Evolutionary conservation across 768 basidiomycete species (phyloP).

Genomic region (Kwoniella mangroviensis): DNA sequence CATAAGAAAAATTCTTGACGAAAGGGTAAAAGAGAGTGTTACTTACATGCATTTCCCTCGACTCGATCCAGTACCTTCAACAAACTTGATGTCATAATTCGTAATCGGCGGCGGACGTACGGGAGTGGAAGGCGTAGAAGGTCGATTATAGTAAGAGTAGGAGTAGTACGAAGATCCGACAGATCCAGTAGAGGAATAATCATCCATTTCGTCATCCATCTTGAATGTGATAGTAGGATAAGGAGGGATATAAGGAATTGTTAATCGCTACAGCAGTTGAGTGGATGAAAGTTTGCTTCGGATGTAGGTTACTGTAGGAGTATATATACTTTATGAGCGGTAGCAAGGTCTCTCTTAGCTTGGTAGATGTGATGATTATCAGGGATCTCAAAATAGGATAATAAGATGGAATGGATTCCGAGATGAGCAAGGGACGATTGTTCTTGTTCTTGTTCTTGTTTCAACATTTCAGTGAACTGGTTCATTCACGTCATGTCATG

Average conservation of each 20-base stretch:
- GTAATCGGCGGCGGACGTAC: conserved; percentile 30
- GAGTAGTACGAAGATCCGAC: conserved; percentile 32
- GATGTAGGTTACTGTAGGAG: background rate
- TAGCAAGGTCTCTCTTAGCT: background rate
- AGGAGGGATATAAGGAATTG: conserved; percentile 20
- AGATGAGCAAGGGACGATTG: background rate
- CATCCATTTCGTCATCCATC: conserved; percentile 46
- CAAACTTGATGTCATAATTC: conserved; percentile 38
- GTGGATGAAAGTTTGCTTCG: background rate
- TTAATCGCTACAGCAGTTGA: background rate
- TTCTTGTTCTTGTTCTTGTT: background rate
- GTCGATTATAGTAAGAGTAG: conserved; percentile 29
- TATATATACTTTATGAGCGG: background rate
- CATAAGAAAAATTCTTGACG: no score
- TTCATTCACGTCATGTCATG: background rate
- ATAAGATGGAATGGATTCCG: background rate
- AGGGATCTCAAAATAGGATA: background rate
- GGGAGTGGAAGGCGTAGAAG: conserved; percentile 28
- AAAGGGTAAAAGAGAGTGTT: no score
- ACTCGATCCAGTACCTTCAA: conserved; percentile 33
- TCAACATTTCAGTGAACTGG: background rate
- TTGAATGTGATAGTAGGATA: conserved; percentile 2
- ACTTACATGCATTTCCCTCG: conserved; percentile 52
- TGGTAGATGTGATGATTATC: background rate
- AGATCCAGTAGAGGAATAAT: conserved; percentile 20